Evolutionary conservation across 768 basidiomycete genomes (phyloP), one percentile per base, ranked within the genome.

Genomic region (Phanerochaete sordida): DNA sequence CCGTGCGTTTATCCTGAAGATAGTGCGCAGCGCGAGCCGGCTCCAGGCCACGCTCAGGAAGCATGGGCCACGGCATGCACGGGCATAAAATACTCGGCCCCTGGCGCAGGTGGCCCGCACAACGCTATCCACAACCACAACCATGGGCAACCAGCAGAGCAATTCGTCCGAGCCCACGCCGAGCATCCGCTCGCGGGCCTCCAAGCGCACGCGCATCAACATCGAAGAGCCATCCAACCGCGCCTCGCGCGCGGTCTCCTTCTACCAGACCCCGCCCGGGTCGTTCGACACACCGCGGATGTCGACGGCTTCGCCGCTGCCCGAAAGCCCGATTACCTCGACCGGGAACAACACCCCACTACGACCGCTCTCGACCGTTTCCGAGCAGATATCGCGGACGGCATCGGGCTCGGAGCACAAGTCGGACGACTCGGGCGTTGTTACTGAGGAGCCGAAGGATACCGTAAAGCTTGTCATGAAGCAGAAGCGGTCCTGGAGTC

Each of bases 191-290:
- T 58, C 57, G 4, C 16, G 33, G 19, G n/a, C 15, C 19, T 57
- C 56, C 1, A 39, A 28, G 39, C 27, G 31, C n/a, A 47, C 16
- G 8, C 56, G 24, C 1, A 26, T 31, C 8, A 33, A n/a, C 26
- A 33, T 45, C 21, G 56, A 26, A 11, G 31, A 45, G 15, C 43
- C 44, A 16, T 12, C 27, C 3, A 30, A n/a, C 24, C 57, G 57
- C 19, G 35, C 48, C 19, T 58, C 57, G 24, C 57, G 48, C 28
- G 57, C 57, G 11, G 57, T 58, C 8, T 58, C 57, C 4, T 58
- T 58, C 48, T 58, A 58, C 48, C 57, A 58, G 48, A 58, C 57
- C 5, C 57, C 57, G 9, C 57, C 57, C 19, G 57, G 57, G 12
- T 58, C 57, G 5, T 58, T 58, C 47, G 57, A 58, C 48, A 28